phyloP scores from a whole-genome alignment of 495 filamentous ascomycete species.

The Corynascus novoguineensis region DNA sequence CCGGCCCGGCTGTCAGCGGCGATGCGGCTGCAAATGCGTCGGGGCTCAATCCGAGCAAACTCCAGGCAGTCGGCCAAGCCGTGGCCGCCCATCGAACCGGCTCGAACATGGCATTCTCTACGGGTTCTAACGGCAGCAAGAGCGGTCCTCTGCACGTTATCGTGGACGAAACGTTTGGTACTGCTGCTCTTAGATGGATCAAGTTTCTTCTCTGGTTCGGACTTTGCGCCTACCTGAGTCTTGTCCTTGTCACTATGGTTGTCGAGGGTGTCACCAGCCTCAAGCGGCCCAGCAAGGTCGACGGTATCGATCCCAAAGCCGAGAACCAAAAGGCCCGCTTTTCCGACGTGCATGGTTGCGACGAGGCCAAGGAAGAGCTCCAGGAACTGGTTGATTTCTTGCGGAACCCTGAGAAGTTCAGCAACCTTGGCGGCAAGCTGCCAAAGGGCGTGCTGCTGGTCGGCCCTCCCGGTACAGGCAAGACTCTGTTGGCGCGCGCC shows the following conservation, averaged over 20 bases:
- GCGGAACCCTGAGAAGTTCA: slow-evolving; percentile 86
- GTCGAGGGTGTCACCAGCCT: slow-evolving; percentile 72
- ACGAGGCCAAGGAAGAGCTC: slow-evolving; percentile 96
- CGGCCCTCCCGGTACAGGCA: slow-evolving; percentile 94
- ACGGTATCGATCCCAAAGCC: slow-evolving; percentile 77
- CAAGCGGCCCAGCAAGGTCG: slow-evolving; percentile 63
- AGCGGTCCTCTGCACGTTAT: slow-evolving; percentile 85
- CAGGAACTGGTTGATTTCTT: slow-evolving; percentile 96
- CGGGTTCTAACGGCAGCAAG: slow-evolving; percentile 54
- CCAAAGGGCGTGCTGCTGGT: slow-evolving; percentile 95
- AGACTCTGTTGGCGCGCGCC: slow-evolving; percentile 93
- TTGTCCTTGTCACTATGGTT: slow-evolving; percentile 69
- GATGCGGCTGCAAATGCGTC: slow-evolving; percentile 23
- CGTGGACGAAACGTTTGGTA: slow-evolving; percentile 82
- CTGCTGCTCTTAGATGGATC: slow-evolving; percentile 79
- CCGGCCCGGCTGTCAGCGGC: slow-evolving; percentile 24
- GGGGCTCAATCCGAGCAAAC: slow-evolving; percentile 30
- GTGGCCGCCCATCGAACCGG: slow-evolving; percentile 70
- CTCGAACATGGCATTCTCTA: slow-evolving; percentile 53
- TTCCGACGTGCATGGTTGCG: slow-evolving; percentile 91
- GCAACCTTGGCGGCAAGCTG: slow-evolving; percentile 85
- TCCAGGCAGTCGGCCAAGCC: slow-evolving; percentile 82
- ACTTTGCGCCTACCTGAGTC: slow-evolving; percentile 64
- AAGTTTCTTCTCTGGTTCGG: slow-evolving; percentile 76
- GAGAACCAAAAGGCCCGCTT: slow-evolving; percentile 89